These are phyloP conservation scores for Massariosphaeria phaeospora DNA, from an alignment of 495 filamentous ascomycete species.

Conservation along the genomic window DNA sequence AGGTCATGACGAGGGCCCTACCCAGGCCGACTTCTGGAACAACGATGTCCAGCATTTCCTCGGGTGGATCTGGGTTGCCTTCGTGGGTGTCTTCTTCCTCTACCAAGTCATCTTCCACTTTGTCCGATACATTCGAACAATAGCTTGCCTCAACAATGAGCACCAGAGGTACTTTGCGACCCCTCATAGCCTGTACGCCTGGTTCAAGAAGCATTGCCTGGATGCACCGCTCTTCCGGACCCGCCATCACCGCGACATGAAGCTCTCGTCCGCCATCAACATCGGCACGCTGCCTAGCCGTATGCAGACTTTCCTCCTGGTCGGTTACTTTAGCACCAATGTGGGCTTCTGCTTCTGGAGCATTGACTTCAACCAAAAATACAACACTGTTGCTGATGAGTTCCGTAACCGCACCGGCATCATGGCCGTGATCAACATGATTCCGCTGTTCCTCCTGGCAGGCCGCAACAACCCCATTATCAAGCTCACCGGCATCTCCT, in stretches of 20 bases:
- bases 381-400: conserved; percentile 49
- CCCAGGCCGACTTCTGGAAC: conserved; percentile 25
- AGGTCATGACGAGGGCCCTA: conserved; percentile 11
- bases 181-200: conserved; percentile 39
- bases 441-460: conserved; percentile 64
- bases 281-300: conserved; percentile 82
- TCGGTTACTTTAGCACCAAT: conserved; percentile 60
- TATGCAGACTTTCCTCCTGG: conserved; percentile 69
- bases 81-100: conserved; percentile 24
- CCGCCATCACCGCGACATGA: conserved; percentile 83
- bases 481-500: conserved; percentile 72
- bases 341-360: conserved; percentile 55
- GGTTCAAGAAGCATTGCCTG: conserved; percentile 70
- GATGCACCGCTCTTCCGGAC: conserved; percentile 78
- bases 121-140: conserved; percentile 33
- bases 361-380: conserved; percentile 52
- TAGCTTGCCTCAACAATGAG: conserved; percentile 37
- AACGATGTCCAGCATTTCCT: conserved; percentile 26
- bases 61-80: conserved; percentile 32
- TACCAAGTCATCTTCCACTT: conserved; percentile 33
- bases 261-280: conserved; percentile 69
- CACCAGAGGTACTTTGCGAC: conserved; percentile 43
- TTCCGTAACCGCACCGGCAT: conserved; percentile 72
- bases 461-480: conserved; percentile 69
- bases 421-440: conserved; percentile 72